Conservation (phyloP, 768 basidiomycete species). For the Tylopilus plumbeoviolaceoides region DNA sequence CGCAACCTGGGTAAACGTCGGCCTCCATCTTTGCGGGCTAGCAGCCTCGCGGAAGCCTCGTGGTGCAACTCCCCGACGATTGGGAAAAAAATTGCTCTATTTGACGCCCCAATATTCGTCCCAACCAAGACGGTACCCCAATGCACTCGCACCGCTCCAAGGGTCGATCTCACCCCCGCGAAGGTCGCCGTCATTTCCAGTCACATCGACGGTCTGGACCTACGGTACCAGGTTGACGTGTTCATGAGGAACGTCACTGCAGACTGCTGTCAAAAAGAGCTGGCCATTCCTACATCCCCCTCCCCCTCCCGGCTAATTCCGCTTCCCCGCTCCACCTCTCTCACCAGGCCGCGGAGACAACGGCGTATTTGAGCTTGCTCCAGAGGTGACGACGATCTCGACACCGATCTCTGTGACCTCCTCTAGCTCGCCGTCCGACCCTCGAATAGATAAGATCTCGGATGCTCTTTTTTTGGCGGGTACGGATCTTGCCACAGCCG, state of each 20-base stretch:
- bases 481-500: neutral
- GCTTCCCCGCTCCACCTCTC: neutral
- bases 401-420: neutral
- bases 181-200: neutral
- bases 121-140: neutral
- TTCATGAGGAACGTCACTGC: neutral
- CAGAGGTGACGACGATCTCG: constrained; percentile 1
- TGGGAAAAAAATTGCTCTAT: constrained; percentile 15
- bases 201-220: neutral
- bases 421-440: neutral
- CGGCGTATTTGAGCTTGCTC: too few relatives aligned
- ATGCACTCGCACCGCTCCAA: neutral
- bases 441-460: constrained; percentile 9
- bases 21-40: constrained; percentile 6
- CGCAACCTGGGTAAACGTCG: constrained; percentile 6
- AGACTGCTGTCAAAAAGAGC: neutral
- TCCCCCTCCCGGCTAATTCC: neutral
- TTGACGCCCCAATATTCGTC: neutral
- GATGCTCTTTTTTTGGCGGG: constrained; percentile 13
- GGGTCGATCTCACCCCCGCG: neutral
- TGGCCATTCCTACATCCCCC: too few relatives aligned
- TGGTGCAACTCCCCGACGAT: constrained; percentile 13
- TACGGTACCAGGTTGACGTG: too few relatives aligned
- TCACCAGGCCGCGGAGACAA: neutral
- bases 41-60: constrained; percentile 24